Evolutionary conservation across 1,284 basidiomycete genomes (phyloP).

Genomic region (Sanguinoderma infundibulare): DNA sequence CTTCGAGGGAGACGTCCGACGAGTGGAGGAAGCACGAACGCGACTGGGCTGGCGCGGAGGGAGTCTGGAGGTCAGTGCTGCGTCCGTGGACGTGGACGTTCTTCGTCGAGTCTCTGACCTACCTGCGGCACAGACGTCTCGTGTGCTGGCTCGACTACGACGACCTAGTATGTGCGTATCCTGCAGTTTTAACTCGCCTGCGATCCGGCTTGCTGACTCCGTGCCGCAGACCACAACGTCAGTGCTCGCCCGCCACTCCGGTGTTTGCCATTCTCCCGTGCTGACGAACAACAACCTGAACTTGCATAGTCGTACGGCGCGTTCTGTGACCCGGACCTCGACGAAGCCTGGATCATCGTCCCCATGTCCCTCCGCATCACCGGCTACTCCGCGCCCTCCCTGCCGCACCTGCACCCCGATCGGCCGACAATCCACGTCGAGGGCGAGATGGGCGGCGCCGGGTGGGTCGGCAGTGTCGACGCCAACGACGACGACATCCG

Average conservation of each 20-base stretch:
- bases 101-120: not conserved
- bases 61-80: constrained; percentile 54
- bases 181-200: too few relatives aligned
- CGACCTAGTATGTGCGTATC: constrained; percentile 50
- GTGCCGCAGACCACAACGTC: constrained; percentile 43
- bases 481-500: constrained; percentile 31
- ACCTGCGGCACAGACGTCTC: constrained; percentile 43
- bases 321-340: constrained; percentile 37
- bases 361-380: constrained; percentile 52
- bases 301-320: constrained; percentile 31
- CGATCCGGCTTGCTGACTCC: not conserved
- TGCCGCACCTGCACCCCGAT: constrained; percentile 34
- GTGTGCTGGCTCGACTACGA: constrained; percentile 65
- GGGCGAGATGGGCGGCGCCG: constrained; percentile 47
- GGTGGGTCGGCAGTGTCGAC: constrained; percentile 32
- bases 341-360: constrained; percentile 58
- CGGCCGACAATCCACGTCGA: constrained; percentile 56
- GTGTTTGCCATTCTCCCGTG: not conserved
- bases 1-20: not conserved
- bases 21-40: constrained; percentile 42
- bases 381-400: constrained; percentile 45
- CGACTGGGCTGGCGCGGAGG: constrained; percentile 64
- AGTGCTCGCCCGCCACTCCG: constrained; percentile 14
- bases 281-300: not conserved
- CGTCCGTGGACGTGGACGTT: too few relatives aligned